Evolutionary conservation across 257 asterid genomes (phyloP).

Genomic region (Solanum habrochaites): DNA sequence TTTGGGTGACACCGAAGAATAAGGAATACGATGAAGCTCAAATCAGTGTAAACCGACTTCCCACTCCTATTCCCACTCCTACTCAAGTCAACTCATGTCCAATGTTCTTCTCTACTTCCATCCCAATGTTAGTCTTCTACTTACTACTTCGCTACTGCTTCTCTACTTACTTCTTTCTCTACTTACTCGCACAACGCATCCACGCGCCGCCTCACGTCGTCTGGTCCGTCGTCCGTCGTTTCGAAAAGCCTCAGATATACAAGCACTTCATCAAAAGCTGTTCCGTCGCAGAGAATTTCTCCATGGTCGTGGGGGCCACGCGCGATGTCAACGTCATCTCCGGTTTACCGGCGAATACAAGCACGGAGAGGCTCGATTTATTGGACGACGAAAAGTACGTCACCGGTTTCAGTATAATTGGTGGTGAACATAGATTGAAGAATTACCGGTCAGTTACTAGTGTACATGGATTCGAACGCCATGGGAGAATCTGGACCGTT

Average conservation of each 20-base stretch:
- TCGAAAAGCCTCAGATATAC: conserved; percentile 76
- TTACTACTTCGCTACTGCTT: too few relatives aligned
- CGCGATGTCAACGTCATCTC: conserved; percentile 72
- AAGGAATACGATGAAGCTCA: conserved; percentile 67
- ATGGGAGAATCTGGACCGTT: conserved; percentile 30
- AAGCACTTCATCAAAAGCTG: conserved; percentile 96
- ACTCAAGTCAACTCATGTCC: conserved; percentile 44
- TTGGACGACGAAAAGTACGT: conserved; percentile 71
- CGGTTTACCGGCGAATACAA: conserved; percentile 85
- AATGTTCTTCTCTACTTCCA: conserved; percentile 69
- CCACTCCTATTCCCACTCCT: conserved; percentile 80
- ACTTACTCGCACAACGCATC: conserved; percentile 64
- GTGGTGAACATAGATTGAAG: conserved; percentile 79
- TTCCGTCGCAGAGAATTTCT: conserved; percentile 34
- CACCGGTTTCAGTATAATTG: conserved; percentile 68
- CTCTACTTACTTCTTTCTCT: too few relatives aligned
- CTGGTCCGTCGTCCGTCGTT: conserved; percentile 68
- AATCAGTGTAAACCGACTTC: conserved; percentile 30
- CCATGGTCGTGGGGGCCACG: conserved; percentile 41
- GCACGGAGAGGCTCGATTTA: conserved; percentile 74
- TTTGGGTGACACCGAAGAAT: conserved; percentile 32
- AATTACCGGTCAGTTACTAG: conserved; percentile 64
- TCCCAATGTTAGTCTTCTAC: too few relatives aligned
- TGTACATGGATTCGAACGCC: conserved; percentile 45
- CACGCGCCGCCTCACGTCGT: conserved; percentile 56